Conservation (phyloP, 2,329 filamentous ascomycete species). For the Arthrobotrys sphaeroides region DNA sequence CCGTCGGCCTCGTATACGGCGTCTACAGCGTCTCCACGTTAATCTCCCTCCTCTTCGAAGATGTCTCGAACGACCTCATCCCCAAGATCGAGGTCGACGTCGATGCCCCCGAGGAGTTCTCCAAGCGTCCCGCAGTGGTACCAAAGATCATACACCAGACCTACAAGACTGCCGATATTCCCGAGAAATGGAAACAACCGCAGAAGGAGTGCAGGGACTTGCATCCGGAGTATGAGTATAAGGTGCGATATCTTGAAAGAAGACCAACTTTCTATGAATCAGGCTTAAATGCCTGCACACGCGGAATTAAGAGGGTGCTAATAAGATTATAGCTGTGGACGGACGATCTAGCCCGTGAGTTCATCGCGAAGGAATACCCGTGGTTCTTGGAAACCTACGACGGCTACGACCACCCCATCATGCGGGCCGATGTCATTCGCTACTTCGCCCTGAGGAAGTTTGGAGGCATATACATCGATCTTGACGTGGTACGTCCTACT, state of each 20-base stretch:
- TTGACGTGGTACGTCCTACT: slow-evolving; percentile 70
- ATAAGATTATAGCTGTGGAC: slow-evolving; percentile 73
- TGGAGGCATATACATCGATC: slow-evolving; percentile 82
- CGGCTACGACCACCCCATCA: slow-evolving; percentile 77
- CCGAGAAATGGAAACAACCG: slow-evolving; percentile 71
- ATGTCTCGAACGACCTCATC: slow-evolving; percentile 74
- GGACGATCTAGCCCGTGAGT: slow-evolving; percentile 73
- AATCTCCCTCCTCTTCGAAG: slow-evolving; percentile 74
- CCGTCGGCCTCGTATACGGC: slow-evolving; percentile 71
- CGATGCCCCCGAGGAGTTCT: slow-evolving; percentile 68
- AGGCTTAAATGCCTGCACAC: too few relatives aligned
- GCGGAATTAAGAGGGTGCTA: slow-evolving; percentile 29
- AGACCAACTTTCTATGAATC: too few relatives aligned
- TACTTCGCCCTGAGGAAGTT: slow-evolving; percentile 82
- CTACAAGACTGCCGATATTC: slow-evolving; percentile 76
- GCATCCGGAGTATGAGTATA: slow-evolving; percentile 78
- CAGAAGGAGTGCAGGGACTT: slow-evolving; percentile 74
- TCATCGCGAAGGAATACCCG: slow-evolving; percentile 77
- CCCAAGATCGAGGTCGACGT: slow-evolving; percentile 72
- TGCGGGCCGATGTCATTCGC: slow-evolving; percentile 79
- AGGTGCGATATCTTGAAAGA: slow-evolving; percentile 62
- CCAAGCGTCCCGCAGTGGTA: slow-evolving; percentile 71
- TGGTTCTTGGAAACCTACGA: slow-evolving; percentile 82
- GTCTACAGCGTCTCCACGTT: slow-evolving; percentile 76
- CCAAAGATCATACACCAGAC: slow-evolving; percentile 83